Percentiles rank a stretch among this genome's conserved stretches.
phyloP scores from a whole-genome alignment of 1,284 basidiomycete species.

The Melampsora medusae region DNA sequence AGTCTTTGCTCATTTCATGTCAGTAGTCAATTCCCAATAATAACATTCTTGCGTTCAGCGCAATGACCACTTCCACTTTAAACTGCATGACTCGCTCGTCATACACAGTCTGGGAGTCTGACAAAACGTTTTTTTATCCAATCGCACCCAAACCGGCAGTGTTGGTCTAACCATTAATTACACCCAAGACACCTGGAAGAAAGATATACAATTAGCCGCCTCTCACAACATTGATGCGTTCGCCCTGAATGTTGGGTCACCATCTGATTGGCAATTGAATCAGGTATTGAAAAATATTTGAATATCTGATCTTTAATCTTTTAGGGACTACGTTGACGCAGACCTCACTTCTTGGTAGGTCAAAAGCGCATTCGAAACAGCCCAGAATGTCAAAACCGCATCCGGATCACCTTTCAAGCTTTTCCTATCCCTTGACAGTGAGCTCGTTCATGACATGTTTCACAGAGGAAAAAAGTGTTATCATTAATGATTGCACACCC shows the following conservation, averaged over 20 bases:
- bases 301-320: too few species aligned
- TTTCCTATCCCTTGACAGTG: slow-evolving; percentile 39
- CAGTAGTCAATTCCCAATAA: too few species aligned
- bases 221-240: slow-evolving; percentile 39
- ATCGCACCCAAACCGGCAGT: background rate
- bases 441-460: background rate
- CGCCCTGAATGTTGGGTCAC: slow-evolving; percentile 31
- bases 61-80: too few species aligned
- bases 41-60: too few species aligned
- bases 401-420: slow-evolving; percentile 24
- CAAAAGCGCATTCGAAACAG: slow-evolving; percentile 16
- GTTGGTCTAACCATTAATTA: slow-evolving; percentile 31
- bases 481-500: background rate
- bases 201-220: slow-evolving; percentile 22
- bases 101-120: too few species aligned
- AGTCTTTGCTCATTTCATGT: too few species aligned
- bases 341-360: background rate
- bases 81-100: too few species aligned
- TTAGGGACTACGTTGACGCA: too few species aligned
- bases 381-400: slow-evolving; percentile 5
- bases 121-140: too few species aligned
- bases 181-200: slow-evolving; percentile 24
- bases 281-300: background rate
- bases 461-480: too few species aligned
- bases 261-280: slow-evolving; percentile 33